phyloP scores from a whole-genome alignment of 495 filamentous ascomycete species.

The Rhypophila decipiens region DNA sequence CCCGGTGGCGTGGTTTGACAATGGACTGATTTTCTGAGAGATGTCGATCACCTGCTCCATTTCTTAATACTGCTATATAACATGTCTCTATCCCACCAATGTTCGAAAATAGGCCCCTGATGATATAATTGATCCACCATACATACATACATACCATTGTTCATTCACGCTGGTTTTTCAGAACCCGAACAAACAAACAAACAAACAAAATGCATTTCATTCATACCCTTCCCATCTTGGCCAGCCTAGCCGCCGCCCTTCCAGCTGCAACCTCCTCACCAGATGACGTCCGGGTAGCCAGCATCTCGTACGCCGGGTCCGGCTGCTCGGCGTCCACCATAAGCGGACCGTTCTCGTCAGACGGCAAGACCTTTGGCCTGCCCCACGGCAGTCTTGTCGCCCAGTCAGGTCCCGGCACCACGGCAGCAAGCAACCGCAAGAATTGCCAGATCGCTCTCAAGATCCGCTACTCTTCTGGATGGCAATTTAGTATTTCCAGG shows the following conservation, averaged over 20 bases:
- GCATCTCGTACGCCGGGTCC: constrained; percentile 42
- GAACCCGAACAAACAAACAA: no score
- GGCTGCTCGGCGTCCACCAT: constrained; percentile 43
- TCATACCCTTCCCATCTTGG: neutral
- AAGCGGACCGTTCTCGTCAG: constrained; percentile 31
- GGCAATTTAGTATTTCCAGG: constrained; percentile 46
- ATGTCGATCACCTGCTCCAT: no score
- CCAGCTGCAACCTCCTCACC: constrained; percentile 11
- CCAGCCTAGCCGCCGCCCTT: neutral
- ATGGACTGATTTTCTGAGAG: no score
- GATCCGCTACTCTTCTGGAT: constrained; percentile 44
- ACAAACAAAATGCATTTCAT: neutral
- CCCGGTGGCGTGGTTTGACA: no score
- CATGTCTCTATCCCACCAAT: no score
- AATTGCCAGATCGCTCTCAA: constrained; percentile 49
- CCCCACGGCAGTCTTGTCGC: constrained; percentile 42
- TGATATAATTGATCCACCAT: no score
- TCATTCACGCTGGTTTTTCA: no score
- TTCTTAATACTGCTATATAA: no score
- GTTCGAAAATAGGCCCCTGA: no score
- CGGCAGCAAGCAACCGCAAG: constrained; percentile 33
- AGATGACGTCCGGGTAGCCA: constrained; percentile 28
- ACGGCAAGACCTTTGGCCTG: constrained; percentile 40
- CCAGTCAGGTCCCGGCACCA: constrained; percentile 32
- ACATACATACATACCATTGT: no score